Conservation (phyloP, 2,329 filamentous ascomycete species). For the Amylocarpus encephaloides region DNA sequence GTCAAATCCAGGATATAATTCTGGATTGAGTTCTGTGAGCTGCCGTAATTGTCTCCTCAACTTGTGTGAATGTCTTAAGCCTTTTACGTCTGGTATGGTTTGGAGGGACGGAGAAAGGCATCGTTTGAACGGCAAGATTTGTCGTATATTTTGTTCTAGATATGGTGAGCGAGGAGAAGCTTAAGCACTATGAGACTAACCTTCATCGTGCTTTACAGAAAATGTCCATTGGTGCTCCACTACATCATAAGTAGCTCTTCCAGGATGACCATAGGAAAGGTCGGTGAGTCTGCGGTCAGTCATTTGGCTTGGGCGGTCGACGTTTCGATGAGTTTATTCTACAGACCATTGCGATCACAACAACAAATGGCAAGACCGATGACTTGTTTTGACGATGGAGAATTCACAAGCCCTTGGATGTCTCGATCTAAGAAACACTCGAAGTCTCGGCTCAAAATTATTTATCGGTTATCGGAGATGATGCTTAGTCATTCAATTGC, state of each 20-base stretch:
- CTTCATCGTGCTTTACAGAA: slow-evolving; percentile 17
- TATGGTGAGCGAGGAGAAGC: slow-evolving; percentile 7
- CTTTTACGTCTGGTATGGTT: no score
- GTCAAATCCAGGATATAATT: no score
- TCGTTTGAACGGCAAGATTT: no score
- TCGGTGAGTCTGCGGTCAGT: slow-evolving; percentile 36
- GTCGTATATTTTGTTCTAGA: neutral
- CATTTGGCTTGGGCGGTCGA: slow-evolving; percentile 32
- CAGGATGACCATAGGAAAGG: slow-evolving; percentile 48
- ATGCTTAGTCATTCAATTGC: neutral
- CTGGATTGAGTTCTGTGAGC: no score
- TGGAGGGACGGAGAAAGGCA: no score
- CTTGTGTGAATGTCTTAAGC: no score
- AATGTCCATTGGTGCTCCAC: slow-evolving; percentile 29
- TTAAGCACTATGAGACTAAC: slow-evolving; percentile 11
- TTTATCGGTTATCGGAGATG: neutral
- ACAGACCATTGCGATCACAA: slow-evolving; percentile 21
- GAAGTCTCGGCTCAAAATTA: neutral
- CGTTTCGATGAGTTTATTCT: slow-evolving; percentile 10
- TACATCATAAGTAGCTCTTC: slow-evolving; percentile 40
- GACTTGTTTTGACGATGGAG: neutral
- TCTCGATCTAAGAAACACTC: neutral
- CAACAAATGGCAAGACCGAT: neutral
- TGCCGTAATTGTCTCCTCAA: no score
- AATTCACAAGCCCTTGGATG: neutral